Evolutionary conservation across 805 yeast genomes (phyloP).

Genomic region (Metschnikowia lochheadii): DNA sequence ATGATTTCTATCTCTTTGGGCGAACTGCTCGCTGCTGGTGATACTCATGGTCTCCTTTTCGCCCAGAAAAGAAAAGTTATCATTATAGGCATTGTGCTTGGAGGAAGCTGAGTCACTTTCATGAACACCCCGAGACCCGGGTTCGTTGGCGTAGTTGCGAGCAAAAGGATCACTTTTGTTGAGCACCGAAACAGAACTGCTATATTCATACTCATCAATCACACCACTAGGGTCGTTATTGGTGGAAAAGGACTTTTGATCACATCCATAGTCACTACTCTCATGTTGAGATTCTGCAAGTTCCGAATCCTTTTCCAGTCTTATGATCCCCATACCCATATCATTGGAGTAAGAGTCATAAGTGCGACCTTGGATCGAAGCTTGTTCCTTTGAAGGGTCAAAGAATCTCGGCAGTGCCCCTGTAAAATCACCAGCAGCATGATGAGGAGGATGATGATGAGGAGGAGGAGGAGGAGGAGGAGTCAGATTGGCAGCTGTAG

Average conservation of each 20-base stretch:
- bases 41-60: background rate
- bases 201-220: background rate
- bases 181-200: conserved; percentile 3
- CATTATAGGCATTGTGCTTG: background rate
- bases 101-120: background rate
- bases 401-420: background rate
- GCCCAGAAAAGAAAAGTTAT: background rate
- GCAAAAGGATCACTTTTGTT: background rate
- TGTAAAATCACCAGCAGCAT: background rate
- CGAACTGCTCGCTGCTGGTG: background rate
- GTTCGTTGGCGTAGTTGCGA: background rate
- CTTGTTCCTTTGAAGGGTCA: background rate
- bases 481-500: background rate
- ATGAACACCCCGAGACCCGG: background rate
- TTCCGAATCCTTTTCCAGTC: background rate
- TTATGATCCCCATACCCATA: background rate
- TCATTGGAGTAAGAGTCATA: background rate
- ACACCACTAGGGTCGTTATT: background rate
- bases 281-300: background rate
- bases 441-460: too few relatives aligned
- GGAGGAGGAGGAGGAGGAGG: background rate
- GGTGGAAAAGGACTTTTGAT: background rate
- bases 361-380: background rate
- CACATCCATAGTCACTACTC: background rate
- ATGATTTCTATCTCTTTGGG: background rate